These are phyloP conservation scores for Aspergillus fischeri DNA, from an alignment of 2,329 filamentous ascomycete species.

Conservation along the genomic window DNA sequence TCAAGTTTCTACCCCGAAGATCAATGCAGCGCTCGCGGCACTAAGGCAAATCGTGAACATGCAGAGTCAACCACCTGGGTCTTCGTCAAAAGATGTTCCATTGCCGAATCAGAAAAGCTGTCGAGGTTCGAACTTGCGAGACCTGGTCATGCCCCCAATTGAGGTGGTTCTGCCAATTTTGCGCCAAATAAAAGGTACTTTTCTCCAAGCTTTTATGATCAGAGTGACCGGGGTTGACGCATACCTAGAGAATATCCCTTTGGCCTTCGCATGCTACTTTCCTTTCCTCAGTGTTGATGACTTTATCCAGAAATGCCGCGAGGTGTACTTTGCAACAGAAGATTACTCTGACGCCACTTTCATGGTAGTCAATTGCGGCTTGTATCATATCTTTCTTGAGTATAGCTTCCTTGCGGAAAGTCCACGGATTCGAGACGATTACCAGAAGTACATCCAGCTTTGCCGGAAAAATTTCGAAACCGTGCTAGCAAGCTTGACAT, in stretches of 20 bases:
- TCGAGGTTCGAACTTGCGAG: constrained; percentile 25
- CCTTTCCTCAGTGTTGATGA: constrained; percentile 31
- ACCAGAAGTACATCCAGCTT: constrained; percentile 26
- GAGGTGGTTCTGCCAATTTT: constrained; percentile 30
- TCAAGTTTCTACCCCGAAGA: constrained; percentile 35
- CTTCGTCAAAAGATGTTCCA: constrained; percentile 21
- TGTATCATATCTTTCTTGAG: constrained; percentile 38
- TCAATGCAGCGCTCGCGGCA: constrained; percentile 35
- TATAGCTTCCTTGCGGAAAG: constrained; percentile 19
- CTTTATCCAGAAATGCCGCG: constrained; percentile 38
- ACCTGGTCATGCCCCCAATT: constrained; percentile 35
- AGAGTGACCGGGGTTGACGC: not conserved
- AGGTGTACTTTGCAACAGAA: constrained; percentile 42
- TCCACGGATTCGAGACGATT: constrained; percentile 19
- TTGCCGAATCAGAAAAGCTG: constrained; percentile 23
- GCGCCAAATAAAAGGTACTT: constrained; percentile 31
- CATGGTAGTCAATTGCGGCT: constrained; percentile 35
- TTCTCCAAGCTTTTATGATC: no score
- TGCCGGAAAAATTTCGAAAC: constrained; percentile 45
- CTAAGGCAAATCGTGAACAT: constrained; percentile 37
- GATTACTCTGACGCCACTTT: constrained; percentile 39
- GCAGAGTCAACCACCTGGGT: constrained; percentile 27
- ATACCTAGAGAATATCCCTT: constrained; percentile 18
- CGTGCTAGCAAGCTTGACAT: constrained; percentile 46
- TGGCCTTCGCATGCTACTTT: constrained; percentile 24